phyloP scores from a whole-genome alignment of 331 rosid genomes.

The Quercus lobata region DNA sequence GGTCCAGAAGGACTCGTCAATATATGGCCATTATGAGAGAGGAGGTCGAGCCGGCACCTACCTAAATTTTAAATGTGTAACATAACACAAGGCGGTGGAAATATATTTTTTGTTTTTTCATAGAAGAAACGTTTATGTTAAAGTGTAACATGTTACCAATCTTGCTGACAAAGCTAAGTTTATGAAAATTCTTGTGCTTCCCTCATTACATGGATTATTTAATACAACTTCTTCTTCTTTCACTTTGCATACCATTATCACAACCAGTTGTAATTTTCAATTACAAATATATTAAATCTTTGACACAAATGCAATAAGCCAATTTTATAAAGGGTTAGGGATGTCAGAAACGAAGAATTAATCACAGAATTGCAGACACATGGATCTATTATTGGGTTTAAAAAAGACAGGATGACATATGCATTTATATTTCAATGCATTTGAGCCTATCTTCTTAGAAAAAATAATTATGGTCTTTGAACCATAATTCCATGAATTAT shows the following conservation, averaged over 20 bases:
- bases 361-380: conserved; percentile 17
- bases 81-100: conserved; percentile 1
- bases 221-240: background rate
- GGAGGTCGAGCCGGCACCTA: background rate
- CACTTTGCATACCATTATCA: too few species aligned
- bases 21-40: background rate
- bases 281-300: too few species aligned
- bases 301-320: conserved; percentile 2
- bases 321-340: background rate
- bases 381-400: background rate
- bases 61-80: background rate
- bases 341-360: background rate
- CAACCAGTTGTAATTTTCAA: background rate
- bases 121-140: background rate
- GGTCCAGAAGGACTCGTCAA: background rate
- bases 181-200: background rate
- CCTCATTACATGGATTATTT: background rate
- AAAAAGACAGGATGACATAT: background rate
- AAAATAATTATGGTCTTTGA: background rate
- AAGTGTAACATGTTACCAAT: background rate
- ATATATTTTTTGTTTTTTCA: background rate
- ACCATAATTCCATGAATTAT: conserved; percentile 15
- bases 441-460: conserved; percentile 21
- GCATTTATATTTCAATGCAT: conserved; percentile 7
- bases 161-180: conserved; percentile 10